phyloP scores from a whole-genome alignment of 305 asterid genomes.

The Fraxinus albicans region DNA sequence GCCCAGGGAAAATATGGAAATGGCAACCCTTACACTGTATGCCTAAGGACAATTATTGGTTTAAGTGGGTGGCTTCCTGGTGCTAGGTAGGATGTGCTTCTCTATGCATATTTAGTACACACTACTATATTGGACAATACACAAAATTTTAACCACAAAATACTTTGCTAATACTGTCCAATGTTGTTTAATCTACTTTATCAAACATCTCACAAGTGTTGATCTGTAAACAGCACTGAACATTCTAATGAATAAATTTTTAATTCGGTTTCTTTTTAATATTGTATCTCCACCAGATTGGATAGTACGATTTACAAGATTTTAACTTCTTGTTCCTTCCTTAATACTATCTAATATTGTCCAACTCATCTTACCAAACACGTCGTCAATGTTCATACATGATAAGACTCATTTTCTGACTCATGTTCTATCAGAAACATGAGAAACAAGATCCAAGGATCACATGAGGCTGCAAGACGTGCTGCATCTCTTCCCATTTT shows the following conservation, averaged over 20 bases:
- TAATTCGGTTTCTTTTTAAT: neutral
- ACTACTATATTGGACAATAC: neutral
- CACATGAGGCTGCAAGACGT: conserved; percentile 79
- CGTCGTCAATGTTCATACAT: neutral
- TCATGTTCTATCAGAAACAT: conserved; percentile 47
- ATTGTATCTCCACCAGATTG: neutral
- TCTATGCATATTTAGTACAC: neutral
- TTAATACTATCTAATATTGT: neutral
- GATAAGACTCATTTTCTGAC: neutral
- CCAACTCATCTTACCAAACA: neutral
- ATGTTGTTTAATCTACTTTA: neutral
- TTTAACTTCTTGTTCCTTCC: neutral
- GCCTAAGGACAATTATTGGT: conserved; percentile 70
- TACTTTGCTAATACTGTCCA: neutral
- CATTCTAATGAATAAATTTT: neutral
- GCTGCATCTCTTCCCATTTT: conserved; percentile 91
- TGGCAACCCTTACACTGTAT: conserved; percentile 78
- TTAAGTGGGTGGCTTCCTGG: conserved; percentile 98
- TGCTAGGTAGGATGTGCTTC: conserved; percentile 55
- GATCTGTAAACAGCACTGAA: neutral
- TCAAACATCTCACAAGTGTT: neutral
- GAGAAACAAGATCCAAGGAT: conserved; percentile 77
- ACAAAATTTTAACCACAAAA: neutral
- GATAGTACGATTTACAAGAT: neutral
- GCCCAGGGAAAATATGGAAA: conserved; percentile 83